Percentiles rank a stretch among this genome's conserved stretches.
These are phyloP conservation scores for Mitragyna speciosa DNA, from an alignment of 257 asterid genomes.

Conservation along the genomic window DNA sequence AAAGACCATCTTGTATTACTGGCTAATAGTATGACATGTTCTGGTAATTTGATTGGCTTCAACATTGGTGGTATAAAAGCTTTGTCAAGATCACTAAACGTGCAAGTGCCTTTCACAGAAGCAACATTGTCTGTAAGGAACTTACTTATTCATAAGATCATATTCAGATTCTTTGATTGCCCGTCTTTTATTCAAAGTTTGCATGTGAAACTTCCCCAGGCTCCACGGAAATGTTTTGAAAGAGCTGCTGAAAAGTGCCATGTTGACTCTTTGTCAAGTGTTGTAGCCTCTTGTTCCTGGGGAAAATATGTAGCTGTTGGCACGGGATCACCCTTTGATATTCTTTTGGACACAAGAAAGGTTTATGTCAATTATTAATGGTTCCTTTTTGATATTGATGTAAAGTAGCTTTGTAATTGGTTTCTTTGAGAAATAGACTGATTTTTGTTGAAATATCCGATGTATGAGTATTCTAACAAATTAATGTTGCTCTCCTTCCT, in stretches of 20 bases:
- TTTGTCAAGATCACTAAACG: conserved; percentile 64
- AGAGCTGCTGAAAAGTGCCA: conserved; percentile 97
- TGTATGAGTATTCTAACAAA: neutral
- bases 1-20: conserved; percentile 89
- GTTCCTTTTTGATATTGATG: neutral
- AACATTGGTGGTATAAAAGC: conserved; percentile 90
- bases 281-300: conserved; percentile 98
- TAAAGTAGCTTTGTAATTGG: neutral
- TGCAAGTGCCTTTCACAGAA: conserved; percentile 88
- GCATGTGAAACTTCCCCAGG: conserved; percentile 40
- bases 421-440: neutral
- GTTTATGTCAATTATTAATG: conserved; percentile 33
- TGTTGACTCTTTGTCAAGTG: conserved; percentile 73
- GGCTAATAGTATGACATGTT: conserved; percentile 94
- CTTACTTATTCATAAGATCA: conserved; percentile 11
- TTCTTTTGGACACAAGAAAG: conserved; percentile 83
- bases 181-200: conserved; percentile 20
- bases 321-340: conserved; percentile 89
- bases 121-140: conserved; percentile 85
- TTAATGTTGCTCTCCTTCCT: neutral
- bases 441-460: neutral
- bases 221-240: conserved; percentile 92
- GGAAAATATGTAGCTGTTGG: conserved; percentile 94
- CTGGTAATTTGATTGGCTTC: conserved; percentile 88
- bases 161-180: neutral